These are phyloP conservation scores for Stereocaulon alpinum DNA, from an alignment of 495 filamentous ascomycete species.

Conservation along the genomic window DNA sequence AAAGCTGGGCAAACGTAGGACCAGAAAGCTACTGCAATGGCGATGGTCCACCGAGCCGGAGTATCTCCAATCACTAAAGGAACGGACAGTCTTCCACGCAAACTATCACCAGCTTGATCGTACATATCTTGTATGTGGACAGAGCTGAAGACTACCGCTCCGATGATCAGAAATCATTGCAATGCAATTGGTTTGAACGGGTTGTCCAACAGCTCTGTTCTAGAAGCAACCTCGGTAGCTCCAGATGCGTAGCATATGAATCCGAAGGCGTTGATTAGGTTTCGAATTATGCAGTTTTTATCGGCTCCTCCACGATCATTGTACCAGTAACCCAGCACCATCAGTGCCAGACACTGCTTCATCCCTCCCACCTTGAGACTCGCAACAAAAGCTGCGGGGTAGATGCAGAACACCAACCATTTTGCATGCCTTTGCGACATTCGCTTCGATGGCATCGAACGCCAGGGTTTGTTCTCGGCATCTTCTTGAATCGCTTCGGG, in stretches of 20 bases:
- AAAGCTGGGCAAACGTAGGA: background rate
- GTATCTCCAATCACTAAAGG: constrained; percentile 33
- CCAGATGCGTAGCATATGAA: constrained; percentile 30
- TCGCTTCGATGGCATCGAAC: constrained; percentile 36
- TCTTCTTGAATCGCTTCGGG: constrained; percentile 39
- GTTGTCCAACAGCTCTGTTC: background rate
- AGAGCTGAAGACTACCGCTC: constrained; percentile 36
- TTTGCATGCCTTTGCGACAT: constrained; percentile 24
- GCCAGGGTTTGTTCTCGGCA: constrained; percentile 48
- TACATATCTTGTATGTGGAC: constrained; percentile 43
- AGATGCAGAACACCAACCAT: constrained; percentile 30
- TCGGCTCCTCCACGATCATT: constrained; percentile 42
- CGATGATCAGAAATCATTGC: constrained; percentile 18
- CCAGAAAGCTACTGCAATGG: constrained; percentile 30
- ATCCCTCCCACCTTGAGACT: constrained; percentile 29
- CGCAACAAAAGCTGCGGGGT: constrained; percentile 26
- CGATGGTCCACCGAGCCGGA: constrained; percentile 29
- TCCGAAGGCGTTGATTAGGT: constrained; percentile 35
- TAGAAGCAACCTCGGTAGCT: constrained; percentile 19
- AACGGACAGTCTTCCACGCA: constrained; percentile 30
- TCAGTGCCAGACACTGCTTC: constrained; percentile 26
- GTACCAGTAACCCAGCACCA: constrained; percentile 40
- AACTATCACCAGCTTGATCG: constrained; percentile 36
- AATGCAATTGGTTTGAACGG: constrained; percentile 1
- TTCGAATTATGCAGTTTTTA: constrained; percentile 29